Conservation (phyloP, 345 rosid genomes). For the Rubroshorea leprosula region DNA sequence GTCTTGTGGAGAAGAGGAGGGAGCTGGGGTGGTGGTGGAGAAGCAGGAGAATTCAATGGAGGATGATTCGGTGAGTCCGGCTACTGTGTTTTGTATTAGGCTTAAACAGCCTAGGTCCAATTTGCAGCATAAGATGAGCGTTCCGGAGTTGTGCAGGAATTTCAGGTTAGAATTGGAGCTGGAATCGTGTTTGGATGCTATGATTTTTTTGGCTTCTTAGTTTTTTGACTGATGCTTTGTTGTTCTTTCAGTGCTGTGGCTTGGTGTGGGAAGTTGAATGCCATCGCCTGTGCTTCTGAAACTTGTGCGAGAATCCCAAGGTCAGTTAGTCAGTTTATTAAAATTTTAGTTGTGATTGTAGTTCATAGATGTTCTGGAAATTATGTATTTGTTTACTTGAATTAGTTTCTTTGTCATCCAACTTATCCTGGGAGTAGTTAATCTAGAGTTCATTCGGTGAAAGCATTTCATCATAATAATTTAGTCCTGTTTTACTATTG, state of each 20-base stretch:
- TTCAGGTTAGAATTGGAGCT: slow-evolving; percentile 45
- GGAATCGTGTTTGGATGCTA: background rate
- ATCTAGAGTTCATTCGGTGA: background rate
- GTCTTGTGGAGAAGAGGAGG: slow-evolving; percentile 16
- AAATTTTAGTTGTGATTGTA: no score
- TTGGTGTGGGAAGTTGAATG: slow-evolving; percentile 98
- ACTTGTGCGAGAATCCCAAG: slow-evolving; percentile 98
- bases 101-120: slow-evolving; percentile 84
- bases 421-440: background rate
- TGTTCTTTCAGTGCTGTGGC: slow-evolving; percentile 72
- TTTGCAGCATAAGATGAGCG: slow-evolving; percentile 83
- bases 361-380: no score
- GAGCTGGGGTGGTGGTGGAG: slow-evolving; percentile 22
- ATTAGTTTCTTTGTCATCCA: background rate
- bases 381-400: background rate
- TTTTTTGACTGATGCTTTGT: background rate
- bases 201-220: background rate
- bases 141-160: slow-evolving; percentile 84
- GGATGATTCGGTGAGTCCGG: slow-evolving; percentile 70
- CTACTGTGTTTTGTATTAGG: slow-evolving; percentile 80
- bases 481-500: slow-evolving; percentile 10
- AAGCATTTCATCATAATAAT: background rate
- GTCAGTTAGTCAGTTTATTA: slow-evolving; percentile 26
- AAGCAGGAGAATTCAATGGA: slow-evolving; percentile 60
- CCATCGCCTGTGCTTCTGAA: slow-evolving; percentile 98